Conservation (phyloP, 176 grass and related monocot species). For the Oryza coarctata region DNA sequence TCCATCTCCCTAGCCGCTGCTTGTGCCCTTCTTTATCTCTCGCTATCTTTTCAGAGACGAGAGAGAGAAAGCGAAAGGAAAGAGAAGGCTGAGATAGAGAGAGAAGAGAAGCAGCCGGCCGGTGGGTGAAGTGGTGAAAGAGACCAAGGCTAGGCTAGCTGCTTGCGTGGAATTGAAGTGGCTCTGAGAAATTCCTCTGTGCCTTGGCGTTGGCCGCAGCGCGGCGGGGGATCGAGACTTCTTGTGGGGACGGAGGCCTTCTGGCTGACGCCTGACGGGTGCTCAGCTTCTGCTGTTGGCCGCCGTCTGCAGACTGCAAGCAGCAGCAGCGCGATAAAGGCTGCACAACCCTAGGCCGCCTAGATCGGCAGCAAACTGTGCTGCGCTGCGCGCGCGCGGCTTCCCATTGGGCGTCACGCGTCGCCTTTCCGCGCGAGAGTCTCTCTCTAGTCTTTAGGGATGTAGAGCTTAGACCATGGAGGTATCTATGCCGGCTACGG, state of each 20-base stretch:
- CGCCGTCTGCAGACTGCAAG: slow-evolving; percentile 39
- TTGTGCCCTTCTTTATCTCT: slow-evolving; percentile 15
- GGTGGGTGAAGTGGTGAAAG: not conserved
- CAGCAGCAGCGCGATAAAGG: slow-evolving; percentile 15
- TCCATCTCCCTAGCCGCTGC: not conserved
- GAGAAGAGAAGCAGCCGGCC: not conserved
- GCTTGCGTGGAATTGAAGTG: slow-evolving; percentile 41
- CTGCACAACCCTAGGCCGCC: not conserved
- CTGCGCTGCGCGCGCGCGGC: not conserved
- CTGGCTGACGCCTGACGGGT: not conserved
- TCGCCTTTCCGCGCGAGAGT: not conserved
- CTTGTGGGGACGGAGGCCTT: slow-evolving; percentile 18
- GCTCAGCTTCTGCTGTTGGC: not conserved
- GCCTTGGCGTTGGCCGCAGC: not conserved
- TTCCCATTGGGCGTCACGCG: not conserved
- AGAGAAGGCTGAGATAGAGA: too few species aligned
- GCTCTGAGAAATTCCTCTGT: slow-evolving; percentile 56
- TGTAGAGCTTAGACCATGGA: too few species aligned
- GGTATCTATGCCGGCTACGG: not conserved
- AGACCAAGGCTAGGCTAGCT: too few species aligned
- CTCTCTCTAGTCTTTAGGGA: too few species aligned
- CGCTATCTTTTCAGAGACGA: not conserved
- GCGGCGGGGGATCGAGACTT: slow-evolving; percentile 31
- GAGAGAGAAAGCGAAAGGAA: not conserved
- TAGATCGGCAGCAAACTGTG: not conserved